These are phyloP conservation scores for Quercus berberidifolia DNA, from an alignment of 306 rosid species.

Conservation along the genomic window DNA sequence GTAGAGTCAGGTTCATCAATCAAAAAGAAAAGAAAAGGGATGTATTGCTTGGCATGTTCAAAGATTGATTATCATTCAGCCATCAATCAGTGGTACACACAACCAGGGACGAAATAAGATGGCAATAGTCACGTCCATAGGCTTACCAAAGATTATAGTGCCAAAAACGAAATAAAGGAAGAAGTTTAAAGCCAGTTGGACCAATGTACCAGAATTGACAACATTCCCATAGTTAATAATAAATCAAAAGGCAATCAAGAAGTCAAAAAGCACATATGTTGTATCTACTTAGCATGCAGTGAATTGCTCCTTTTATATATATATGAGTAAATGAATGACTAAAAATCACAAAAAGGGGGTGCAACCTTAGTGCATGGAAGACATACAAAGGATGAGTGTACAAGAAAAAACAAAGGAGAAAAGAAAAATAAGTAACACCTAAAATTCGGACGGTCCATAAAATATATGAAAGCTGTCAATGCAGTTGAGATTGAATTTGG, in stretches of 20 bases:
- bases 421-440: no score
- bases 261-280: neutral
- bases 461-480: no score
- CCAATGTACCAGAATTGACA: neutral
- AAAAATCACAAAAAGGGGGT: no score
- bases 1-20: conserved; percentile 3
- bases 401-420: no score
- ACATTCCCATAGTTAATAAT: neutral
- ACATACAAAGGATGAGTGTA: no score
- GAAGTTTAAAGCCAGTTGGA: neutral
- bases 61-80: conserved; percentile 14
- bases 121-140: conserved; percentile 1
- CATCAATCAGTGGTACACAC: conserved; percentile 15
- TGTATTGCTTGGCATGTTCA: neutral
- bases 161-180: neutral
- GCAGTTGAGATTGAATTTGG: no score
- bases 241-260: neutral
- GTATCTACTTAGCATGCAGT: neutral
- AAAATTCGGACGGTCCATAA: no score
- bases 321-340: no score
- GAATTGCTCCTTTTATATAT: neutral
- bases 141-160: neutral
- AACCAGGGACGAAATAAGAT: neutral
- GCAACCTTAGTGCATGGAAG: no score
- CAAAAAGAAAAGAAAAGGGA: conserved; percentile 1